Percentiles rank a stretch among this genome's conserved stretches.
These are phyloP conservation scores for Corylus americana DNA, from an alignment of 306 rosid genomes.

Conservation along the genomic window DNA sequence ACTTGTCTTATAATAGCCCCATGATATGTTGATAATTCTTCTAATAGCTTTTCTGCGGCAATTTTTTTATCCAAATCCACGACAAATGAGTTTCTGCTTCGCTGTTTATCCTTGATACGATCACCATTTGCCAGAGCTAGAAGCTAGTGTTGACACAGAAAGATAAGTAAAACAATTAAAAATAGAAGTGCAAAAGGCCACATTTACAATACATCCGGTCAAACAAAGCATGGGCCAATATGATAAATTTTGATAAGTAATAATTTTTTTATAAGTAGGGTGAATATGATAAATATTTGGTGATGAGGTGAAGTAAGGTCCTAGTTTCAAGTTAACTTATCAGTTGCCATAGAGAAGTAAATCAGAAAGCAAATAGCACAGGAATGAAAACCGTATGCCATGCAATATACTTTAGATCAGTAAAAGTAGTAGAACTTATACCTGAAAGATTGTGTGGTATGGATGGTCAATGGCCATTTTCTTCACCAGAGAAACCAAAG, in stretches of 20 bases:
- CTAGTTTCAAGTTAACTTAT: neutral
- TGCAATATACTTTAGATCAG: slow-evolving; percentile 16
- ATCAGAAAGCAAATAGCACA: slow-evolving; percentile 6
- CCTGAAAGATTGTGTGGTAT: slow-evolving; percentile 92
- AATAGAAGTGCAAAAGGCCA: neutral
- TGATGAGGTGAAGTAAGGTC: neutral
- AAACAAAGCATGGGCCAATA: neutral
- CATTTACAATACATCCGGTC: slow-evolving; percentile 2
- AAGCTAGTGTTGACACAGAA: slow-evolving; percentile 50
- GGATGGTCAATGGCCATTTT: slow-evolving; percentile 97
- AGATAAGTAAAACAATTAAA: slow-evolving; percentile 19
- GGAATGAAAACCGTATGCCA: slow-evolving; percentile 11
- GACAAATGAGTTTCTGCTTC: slow-evolving; percentile 84
- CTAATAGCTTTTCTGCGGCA: slow-evolving; percentile 83
- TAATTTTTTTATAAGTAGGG: neutral
- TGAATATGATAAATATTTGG: neutral
- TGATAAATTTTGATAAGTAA: neutral
- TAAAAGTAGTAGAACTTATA: slow-evolving; percentile 28
- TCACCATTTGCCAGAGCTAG: slow-evolving; percentile 87
- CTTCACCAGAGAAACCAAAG: slow-evolving; percentile 88
- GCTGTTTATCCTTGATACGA: slow-evolving; percentile 89
- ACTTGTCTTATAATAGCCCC: slow-evolving; percentile 73
- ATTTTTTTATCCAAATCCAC: slow-evolving; percentile 90
- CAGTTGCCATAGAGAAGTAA: slow-evolving; percentile 6
- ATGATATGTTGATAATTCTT: slow-evolving; percentile 73